Evolutionary conservation across 192 early-diverging fungal genomes (phyloP), one percentile per base, ranked within the genome.

Genomic region (Coemansia sp.): DNA sequence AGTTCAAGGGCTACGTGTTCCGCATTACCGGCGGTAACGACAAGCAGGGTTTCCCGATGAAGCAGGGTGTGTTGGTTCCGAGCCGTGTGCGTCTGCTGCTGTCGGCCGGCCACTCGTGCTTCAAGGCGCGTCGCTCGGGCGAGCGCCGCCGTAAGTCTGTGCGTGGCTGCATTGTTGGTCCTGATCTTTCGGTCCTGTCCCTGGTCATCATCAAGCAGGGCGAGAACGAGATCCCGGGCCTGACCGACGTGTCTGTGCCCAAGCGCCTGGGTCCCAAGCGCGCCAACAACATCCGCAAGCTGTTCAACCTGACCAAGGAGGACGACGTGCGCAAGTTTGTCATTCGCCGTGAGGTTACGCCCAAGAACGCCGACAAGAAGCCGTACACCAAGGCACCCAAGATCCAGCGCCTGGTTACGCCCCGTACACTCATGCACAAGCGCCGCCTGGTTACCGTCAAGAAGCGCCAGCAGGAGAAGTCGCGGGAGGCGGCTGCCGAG

Each of bases 1-100:
- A 98, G 84, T 98, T 95, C 93, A 98, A 98, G 90, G 97, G 97
- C 69, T 98, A 97, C 88, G 90, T 97, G 73, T 95, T 98, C 90
- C 94, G 93, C 73, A 96, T 98, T 84, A 92, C 94, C 61, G 97
- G 97, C 79, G 97, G 97, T 73, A 97, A 98, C 90, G 97, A 98
- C 88, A 98, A 98, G 90, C 93, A 94, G 84, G 92, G 92, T 83
- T 98, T 98, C 93, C 97, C 97, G 68, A 98, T 98, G 97, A 98
- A 97, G 90, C 97, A 98, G 87, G 97, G 97, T 93, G 92, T 98
- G 66, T 79, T 85, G 68, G 71, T 86, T 49, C 86, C 85, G 49
- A 71, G 83, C 77, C 90, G 90, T 85, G 89, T 89, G 65, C 86
- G 88, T 53, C 84, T 92, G 72, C 85, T 92, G 73, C 83, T 92